Percentiles rank a stretch among this genome's conserved stretches.
phyloP scores from a whole-genome alignment of 441 rosid species.

The Daphne laureola region DNA sequence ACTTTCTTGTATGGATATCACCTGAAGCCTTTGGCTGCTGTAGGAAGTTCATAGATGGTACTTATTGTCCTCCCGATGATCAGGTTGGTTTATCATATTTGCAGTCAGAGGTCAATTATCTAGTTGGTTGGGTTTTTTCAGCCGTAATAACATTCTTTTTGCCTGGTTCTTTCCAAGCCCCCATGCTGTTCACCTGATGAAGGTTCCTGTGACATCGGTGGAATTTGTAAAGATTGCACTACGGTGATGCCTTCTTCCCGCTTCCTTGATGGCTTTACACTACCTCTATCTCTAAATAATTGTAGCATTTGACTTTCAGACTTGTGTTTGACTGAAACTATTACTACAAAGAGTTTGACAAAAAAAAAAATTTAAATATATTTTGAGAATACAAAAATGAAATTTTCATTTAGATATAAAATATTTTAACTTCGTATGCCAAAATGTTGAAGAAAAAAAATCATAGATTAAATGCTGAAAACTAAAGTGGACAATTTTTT shows the following conservation, averaged over 20 bases:
- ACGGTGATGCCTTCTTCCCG: slow-evolving; percentile 34
- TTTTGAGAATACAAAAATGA: not conserved
- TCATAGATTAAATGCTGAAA: too few species aligned
- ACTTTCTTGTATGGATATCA: slow-evolving; percentile 61
- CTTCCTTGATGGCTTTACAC: slow-evolving; percentile 9
- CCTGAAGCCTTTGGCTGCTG: slow-evolving; percentile 77
- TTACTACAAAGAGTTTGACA: slow-evolving; percentile 2
- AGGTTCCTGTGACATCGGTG: slow-evolving; percentile 51
- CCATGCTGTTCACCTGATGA: slow-evolving; percentile 83
- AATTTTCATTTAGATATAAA: too few species aligned
- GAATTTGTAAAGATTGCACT: slow-evolving; percentile 64
- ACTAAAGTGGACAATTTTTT: too few species aligned
- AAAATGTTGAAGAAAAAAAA: too few species aligned
- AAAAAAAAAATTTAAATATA: not conserved
- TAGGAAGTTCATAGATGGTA: slow-evolving; percentile 47
- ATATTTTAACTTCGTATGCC: too few species aligned
- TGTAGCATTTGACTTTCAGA: not conserved
- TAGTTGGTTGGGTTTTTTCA: too few species aligned
- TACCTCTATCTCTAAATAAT: not conserved
- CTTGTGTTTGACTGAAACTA: slow-evolving; percentile 2
- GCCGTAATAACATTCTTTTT: slow-evolving; percentile 2
- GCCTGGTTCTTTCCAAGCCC: slow-evolving; percentile 43
- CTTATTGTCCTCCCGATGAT: slow-evolving; percentile 66
- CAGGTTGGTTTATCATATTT: slow-evolving; percentile 29
- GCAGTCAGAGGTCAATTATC: too few species aligned